Evolutionary conservation across 2,329 filamentous ascomycete species (phyloP), one percentile per base, ranked within the genome.

Genomic region (Hypoxylon sp.): DNA sequence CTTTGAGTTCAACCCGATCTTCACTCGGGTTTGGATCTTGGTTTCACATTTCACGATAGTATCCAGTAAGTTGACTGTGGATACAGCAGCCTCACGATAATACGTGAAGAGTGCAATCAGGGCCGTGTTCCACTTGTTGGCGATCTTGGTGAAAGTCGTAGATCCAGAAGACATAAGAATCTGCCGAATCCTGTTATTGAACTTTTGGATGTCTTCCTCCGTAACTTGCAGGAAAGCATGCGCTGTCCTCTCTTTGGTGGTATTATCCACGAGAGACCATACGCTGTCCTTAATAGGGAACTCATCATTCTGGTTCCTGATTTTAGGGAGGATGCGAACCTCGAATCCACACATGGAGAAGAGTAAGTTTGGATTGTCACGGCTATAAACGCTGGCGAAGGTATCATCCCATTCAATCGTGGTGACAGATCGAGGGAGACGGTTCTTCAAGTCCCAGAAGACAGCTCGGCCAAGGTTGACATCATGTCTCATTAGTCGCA

Each of bases 81-180:
- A 97, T 1, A 98, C 95, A 14, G 96, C 96, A 50, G 96, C 96
- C 78, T 99, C 96, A 78, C 96, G 93, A 77, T 99, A 99, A 80
- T 99, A 99, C 0, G 96, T 98, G 81, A 99, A 99, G 25, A 99
- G 87, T 0, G 96, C 94, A 74, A 99, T 99, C 71, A 99, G 81
- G 1, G 93, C 96, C 0, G 96, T 99, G 80, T 99, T 99, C 96
- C 96, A 99, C 82, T 99, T 99, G 82, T 99, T 99, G 48, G 96
- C 96, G 75, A 99, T 99, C 86, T 99, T 99, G 47, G 96, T 99
- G 81, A 99, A 99, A 0, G 96, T 99, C 0, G 96, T 99, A 4
- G 93, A 97, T n/a, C 96, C 96, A 63, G 96, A 98, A 9, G 95
- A 98, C 96, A 99, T 99, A 61, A 99, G 85, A 77, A 99, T 99